These are phyloP conservation scores for Lyophyllum atratum DNA, from an alignment of 768 basidiomycete genomes.

Conservation along the genomic window DNA sequence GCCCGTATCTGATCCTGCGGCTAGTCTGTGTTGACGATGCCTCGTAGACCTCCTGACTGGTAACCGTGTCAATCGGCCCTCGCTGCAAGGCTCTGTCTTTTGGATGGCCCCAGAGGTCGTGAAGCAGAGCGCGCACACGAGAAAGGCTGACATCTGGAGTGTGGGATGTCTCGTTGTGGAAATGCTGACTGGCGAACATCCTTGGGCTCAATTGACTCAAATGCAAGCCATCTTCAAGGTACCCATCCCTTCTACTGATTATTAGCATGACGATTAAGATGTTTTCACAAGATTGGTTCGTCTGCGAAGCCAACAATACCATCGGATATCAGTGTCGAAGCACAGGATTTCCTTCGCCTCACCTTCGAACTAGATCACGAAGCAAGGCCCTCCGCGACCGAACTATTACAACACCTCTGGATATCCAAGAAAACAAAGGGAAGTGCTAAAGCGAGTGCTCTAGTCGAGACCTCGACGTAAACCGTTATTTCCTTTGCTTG, in stretches of 20 bases:
- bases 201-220: constrained; percentile 93
- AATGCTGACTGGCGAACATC: constrained; percentile 96
- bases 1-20: background rate
- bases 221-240: constrained; percentile 99
- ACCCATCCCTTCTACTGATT: background rate
- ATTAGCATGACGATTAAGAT: background rate
- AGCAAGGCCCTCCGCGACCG: constrained; percentile 76
- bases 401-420: constrained; percentile 78
- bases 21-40: background rate
- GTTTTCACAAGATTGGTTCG: constrained; percentile 75
- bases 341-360: constrained; percentile 80
- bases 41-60: constrained; percentile 48
- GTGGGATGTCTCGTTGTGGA: constrained; percentile 94
- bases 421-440: constrained; percentile 44
- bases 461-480: constrained; percentile 9
- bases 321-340: constrained; percentile 87
- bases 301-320: constrained; percentile 87
- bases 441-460: constrained; percentile 11
- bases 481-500: constrained; percentile 9
- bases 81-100: constrained; percentile 96
- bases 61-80: constrained; percentile 83
- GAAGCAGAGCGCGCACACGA: constrained; percentile 90
- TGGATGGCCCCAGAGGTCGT: constrained; percentile 99
- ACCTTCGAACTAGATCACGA: constrained; percentile 89
- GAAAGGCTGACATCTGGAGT: constrained; percentile 96